Evolutionary conservation across 2,329 filamentous ascomycete species (phyloP).

Genomic region (Calonectria pseudoreteaudii): DNA sequence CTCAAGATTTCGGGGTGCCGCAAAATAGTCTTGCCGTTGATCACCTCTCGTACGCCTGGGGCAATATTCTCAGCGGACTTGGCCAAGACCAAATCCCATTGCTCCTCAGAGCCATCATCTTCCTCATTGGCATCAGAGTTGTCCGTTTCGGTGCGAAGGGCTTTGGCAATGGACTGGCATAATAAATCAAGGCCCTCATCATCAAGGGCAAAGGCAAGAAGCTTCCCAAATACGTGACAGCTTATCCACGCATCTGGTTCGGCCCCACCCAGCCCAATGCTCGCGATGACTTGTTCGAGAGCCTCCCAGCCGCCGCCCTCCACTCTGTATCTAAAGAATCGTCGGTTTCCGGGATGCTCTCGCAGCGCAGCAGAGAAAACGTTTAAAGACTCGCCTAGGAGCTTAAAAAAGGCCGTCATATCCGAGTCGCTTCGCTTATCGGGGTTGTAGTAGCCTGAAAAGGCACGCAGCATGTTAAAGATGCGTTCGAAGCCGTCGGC

Average conservation of each 20-base stretch:
- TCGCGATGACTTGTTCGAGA: conserved; percentile 78
- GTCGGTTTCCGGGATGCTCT: conserved; percentile 85
- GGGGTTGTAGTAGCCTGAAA: conserved; percentile 83
- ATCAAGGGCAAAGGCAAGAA: conserved; percentile 84
- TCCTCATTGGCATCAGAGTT: conserved; percentile 39
- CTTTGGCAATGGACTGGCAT: conserved; percentile 66
- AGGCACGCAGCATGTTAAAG: conserved; percentile 74
- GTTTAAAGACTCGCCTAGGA: conserved; percentile 78
- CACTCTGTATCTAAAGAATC: conserved; percentile 84
- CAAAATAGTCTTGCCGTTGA: conserved; percentile 64
- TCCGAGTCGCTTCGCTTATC: conserved; percentile 70
- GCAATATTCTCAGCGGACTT: conserved; percentile 52
- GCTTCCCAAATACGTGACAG: conserved; percentile 82
- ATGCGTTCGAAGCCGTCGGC: conserved; percentile 82
- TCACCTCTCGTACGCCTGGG: conserved; percentile 59
- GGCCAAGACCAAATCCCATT: conserved; percentile 53
- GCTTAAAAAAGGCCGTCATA: conserved; percentile 73
- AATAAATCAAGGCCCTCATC: conserved; percentile 79
- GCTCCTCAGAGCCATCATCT: conserved; percentile 50
- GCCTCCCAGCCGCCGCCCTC: conserved; percentile 83
- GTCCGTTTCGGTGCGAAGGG: conserved; percentile 47
- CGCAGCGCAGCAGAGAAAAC: conserved; percentile 81
- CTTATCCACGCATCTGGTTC: conserved; percentile 77
- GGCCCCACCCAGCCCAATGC: conserved; percentile 72
- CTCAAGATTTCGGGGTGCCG: conserved; percentile 73